Conservation (phyloP, 1,139 yeast genomes). For the Kodamaea suecica region DNA sequence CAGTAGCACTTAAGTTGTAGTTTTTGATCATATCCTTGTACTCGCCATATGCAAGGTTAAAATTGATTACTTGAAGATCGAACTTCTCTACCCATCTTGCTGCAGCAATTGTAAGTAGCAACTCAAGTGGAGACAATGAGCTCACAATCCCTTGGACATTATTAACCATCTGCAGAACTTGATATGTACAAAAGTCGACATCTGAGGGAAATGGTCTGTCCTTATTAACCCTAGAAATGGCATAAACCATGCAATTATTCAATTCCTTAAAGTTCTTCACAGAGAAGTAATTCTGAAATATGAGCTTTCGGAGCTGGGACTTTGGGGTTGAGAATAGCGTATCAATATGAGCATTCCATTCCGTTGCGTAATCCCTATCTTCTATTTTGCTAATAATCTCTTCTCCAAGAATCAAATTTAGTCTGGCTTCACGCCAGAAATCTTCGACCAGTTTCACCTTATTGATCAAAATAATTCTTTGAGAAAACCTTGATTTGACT, state of each 20-base stretch:
- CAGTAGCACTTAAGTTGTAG: conserved; percentile 38
- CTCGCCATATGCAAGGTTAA: conserved; percentile 76
- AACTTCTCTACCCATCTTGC: conserved; percentile 66
- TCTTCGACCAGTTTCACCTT: conserved; percentile 46
- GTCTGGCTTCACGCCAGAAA: conserved; percentile 37
- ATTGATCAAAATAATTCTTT: conserved; percentile 61
- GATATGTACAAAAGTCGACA: conserved; percentile 24
- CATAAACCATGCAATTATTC: conserved; percentile 47
- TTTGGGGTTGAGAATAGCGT: conserved; percentile 13
- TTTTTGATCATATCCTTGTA: conserved; percentile 55
- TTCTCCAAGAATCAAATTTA: conserved; percentile 25
- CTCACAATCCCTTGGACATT: conserved; percentile 30
- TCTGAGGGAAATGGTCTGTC: conserved; percentile 34
- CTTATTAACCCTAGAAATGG: conserved; percentile 36
- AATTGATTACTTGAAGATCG: conserved; percentile 57
- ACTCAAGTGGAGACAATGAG: conserved; percentile 65
- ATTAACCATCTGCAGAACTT: conserved; percentile 19
- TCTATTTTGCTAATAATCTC: conserved; percentile 15
- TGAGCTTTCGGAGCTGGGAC: conserved; percentile 18
- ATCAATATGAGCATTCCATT: conserved; percentile 54
- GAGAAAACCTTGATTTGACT: conserved; percentile 86
- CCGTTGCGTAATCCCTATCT: conserved; percentile 24
- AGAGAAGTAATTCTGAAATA: conserved; percentile 53
- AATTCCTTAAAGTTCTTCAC: conserved; percentile 58
- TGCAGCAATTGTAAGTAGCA: conserved; percentile 66